Conservation (phyloP, 306 rosid species). For the Trifolium dubium region DNA sequence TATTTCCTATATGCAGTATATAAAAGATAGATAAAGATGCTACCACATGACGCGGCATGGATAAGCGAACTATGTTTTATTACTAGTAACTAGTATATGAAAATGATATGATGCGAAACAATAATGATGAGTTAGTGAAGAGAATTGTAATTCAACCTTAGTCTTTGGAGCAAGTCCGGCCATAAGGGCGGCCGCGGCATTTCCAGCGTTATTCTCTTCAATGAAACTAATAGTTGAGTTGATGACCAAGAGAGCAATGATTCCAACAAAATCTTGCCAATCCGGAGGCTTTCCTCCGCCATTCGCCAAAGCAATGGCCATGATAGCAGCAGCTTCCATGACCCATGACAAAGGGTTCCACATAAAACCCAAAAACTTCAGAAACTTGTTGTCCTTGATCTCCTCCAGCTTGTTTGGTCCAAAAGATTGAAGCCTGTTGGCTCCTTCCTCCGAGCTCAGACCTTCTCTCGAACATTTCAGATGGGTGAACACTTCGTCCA, state of each 20-base stretch:
- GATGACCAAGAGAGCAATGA: slow-evolving; percentile 59
- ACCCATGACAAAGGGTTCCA: slow-evolving; percentile 99
- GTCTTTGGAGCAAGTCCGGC: slow-evolving; percentile 98
- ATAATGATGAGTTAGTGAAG: not conserved
- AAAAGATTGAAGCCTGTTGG: slow-evolving; percentile 75
- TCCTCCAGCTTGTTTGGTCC: slow-evolving; percentile 97
- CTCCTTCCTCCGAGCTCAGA: slow-evolving; percentile 79
- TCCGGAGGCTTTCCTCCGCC: slow-evolving; percentile 89
- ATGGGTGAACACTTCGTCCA: slow-evolving; percentile 86
- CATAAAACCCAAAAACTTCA: slow-evolving; percentile 95
- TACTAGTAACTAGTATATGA: not conserved
- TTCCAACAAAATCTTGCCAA: slow-evolving; percentile 95
- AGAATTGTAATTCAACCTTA: slow-evolving; percentile 52
- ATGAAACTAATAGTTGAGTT: slow-evolving; percentile 95
- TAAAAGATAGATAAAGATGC: not conserved
- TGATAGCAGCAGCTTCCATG: slow-evolving; percentile 97
- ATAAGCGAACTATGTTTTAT: not conserved
- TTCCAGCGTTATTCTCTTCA: slow-evolving; percentile 96
- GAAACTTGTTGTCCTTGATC: slow-evolving; percentile 80
- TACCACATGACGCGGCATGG: not conserved
- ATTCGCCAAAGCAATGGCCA: slow-evolving; percentile 91
- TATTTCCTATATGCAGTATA: not conserved
- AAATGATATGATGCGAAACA: not conserved
- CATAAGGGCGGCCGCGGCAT: slow-evolving; percentile 99
- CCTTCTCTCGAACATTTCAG: slow-evolving; percentile 88